phyloP scores from a whole-genome alignment of 2,329 filamentous ascomycete genomes.

The Fusarium stilboides region DNA sequence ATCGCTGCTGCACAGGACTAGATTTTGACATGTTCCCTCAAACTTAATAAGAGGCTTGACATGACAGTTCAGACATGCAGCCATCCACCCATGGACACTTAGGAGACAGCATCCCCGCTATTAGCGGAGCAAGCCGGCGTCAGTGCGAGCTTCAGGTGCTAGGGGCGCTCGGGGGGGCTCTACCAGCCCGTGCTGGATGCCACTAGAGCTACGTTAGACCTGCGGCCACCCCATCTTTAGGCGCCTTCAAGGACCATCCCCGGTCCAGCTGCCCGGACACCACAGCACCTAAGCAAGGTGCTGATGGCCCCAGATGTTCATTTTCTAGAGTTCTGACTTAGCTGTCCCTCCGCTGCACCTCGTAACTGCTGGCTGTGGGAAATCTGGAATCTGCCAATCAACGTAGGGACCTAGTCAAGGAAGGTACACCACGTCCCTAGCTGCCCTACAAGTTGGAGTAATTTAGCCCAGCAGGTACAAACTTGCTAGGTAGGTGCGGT shows the following conservation, averaged over 20 bases:
- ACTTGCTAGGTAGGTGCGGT: background rate
- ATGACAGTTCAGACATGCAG: slow-evolving; percentile 26
- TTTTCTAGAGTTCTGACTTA: slow-evolving; percentile 16
- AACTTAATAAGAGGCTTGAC: slow-evolving; percentile 2
- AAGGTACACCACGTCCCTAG: slow-evolving; percentile 28
- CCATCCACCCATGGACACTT: slow-evolving; percentile 24
- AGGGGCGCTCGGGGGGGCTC: slow-evolving; percentile 35
- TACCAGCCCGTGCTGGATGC: slow-evolving; percentile 38
- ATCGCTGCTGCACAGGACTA: too few species aligned
- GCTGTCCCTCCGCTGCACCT: slow-evolving; percentile 6
- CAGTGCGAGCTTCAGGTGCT: slow-evolving; percentile 45
- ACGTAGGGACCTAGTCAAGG: slow-evolving; percentile 19
- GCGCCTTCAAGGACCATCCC: slow-evolving; percentile 39
- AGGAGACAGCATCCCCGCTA: slow-evolving; percentile 43
- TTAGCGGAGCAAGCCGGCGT: slow-evolving; percentile 47
- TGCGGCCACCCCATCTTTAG: slow-evolving; percentile 49
- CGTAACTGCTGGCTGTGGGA: slow-evolving; percentile 24
- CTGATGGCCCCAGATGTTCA: slow-evolving; percentile 30
- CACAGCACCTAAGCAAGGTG: slow-evolving; percentile 23
- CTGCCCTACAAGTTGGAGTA: slow-evolving; percentile 22
- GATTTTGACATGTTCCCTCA: slow-evolving; percentile 5
- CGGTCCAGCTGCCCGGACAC: slow-evolving; percentile 34
- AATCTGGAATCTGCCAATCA: slow-evolving; percentile 3
- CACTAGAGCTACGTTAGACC: slow-evolving; percentile 40
- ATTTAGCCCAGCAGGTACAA: slow-evolving; percentile 43